A percentile compares a stretch with the other conserved stretches of the same genome.
phyloP scores from a whole-genome alignment of 2,329 filamentous ascomycete genomes.

The Colletotrichum zoysiae region DNA sequence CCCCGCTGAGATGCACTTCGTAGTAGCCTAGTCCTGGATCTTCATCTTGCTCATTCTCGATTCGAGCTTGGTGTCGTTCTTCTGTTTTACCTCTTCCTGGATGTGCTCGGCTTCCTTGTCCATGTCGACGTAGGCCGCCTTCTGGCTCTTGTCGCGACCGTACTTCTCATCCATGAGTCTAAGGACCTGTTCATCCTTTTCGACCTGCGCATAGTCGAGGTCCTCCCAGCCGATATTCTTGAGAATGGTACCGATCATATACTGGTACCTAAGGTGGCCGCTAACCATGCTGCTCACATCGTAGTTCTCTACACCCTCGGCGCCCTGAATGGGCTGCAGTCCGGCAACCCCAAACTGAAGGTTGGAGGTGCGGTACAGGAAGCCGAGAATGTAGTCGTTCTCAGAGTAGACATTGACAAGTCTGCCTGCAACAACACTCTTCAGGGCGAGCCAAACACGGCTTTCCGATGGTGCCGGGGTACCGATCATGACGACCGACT shows the following conservation, averaged over 20 bases:
- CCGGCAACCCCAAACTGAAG: conserved; percentile 88
- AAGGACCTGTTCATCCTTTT: conserved; percentile 49
- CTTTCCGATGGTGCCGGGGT: conserved; percentile 80
- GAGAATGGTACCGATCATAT: conserved; percentile 75
- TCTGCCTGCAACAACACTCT: conserved; percentile 83
- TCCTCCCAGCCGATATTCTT: conserved; percentile 78
- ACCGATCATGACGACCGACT: conserved; percentile 88
- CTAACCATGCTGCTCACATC: conserved; percentile 74
- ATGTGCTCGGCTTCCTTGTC: conserved; percentile 40
- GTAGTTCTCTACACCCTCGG: conserved; percentile 76
- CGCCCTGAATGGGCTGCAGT: conserved; percentile 78
- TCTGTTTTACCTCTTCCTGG: conserved; percentile 46
- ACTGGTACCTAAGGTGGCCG: conserved; percentile 79
- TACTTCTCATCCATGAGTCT: conserved; percentile 52
- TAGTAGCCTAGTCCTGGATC: conserved; percentile 43
- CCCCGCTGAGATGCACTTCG: conserved; percentile 38
- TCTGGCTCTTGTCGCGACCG: conserved; percentile 50
- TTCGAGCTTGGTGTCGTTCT: conserved; percentile 43
- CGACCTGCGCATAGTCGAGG: conserved; percentile 59
- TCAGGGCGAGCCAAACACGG: conserved; percentile 81
- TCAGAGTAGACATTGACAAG: conserved; percentile 92
- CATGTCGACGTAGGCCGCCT: conserved; percentile 34
- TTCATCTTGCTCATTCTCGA: conserved; percentile 47
- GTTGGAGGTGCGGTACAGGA: conserved; percentile 86
- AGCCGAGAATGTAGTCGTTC: conserved; percentile 88